Base-by-base conservation (phyloP, 768 basidiomycete species). In the Pleurotus salmoneostramineus region DNA sequence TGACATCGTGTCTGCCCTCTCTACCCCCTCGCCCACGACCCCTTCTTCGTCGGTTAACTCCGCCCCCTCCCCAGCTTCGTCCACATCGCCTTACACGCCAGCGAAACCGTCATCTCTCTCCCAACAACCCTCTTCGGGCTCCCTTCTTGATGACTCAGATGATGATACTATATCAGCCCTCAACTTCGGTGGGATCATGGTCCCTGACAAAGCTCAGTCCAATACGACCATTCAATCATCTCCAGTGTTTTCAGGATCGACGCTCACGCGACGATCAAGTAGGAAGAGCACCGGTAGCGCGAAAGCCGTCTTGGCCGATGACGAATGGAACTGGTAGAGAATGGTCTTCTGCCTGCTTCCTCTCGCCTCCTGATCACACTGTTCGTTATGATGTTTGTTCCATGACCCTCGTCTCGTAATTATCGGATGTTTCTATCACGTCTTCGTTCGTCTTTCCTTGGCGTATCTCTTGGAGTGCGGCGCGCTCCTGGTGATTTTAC, bases 321-420 rank as follows among this genome's bases (percentile, higher is more conserved):
- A 62, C 17, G 62, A 62, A 58, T 86, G 83, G 84, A 85, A 85
- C 63, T 86, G 84, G 84, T 84, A 70, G 68, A 68, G 12, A 45
- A 44, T 27, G 1, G 55, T 48, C 37, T 17, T 27, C 21, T 27
- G 21, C 21, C 21, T 27, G 21, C 3, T 27, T 27, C 21, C 21
- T 27, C 21, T 27, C 21, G 21, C 21, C 2, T 27, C 21, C 3
- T 27, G 21, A 27, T 27, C 21, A 27, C 21, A 27, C 21, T 27
- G 21, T 27, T 27, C 21, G 21, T 27, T 27, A 27, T 27, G 21
- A 27, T 27, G 21, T 27, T 27, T 27, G 21, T 27, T 27, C 21
- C 21, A 27, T 27, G 21, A 27, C 21, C 21, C 21, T 27, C 21
- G 21, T 27, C 21, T 27, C 21, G 21, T 27, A 27, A 27, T 27